Percentiles rank a stretch among this genome's conserved stretches.
Conservation (phyloP, 2,329 filamentous ascomycete species). For the Aspergillus fumigatus region DNA sequence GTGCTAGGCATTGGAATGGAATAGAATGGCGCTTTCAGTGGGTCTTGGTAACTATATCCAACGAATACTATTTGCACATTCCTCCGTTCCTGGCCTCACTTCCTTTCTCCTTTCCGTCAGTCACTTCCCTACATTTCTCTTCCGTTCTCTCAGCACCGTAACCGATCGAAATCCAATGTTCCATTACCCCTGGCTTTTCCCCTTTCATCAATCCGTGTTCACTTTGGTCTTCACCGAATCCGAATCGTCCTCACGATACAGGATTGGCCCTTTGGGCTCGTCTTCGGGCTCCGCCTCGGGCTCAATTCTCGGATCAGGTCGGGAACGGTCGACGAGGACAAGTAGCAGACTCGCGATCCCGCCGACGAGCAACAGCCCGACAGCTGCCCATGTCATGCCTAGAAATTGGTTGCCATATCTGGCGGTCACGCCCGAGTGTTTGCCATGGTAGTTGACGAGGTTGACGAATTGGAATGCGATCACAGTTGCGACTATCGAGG, state of each 20-base stretch:
- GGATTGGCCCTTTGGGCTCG: not conserved
- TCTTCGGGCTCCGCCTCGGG: constrained; percentile 1
- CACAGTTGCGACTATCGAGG: constrained; percentile 70
- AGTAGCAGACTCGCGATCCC: constrained; percentile 27
- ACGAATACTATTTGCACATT: not conserved
- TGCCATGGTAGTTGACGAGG: constrained; percentile 51
- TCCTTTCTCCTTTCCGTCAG: not conserved
- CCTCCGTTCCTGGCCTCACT: not conserved
- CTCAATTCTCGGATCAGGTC: constrained; percentile 3
- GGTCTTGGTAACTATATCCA: not conserved
- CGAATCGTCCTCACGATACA: constrained; percentile 1
- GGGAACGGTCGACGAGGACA: constrained; percentile 17
- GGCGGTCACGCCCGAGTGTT: constrained; percentile 47
- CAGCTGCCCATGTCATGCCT: constrained; percentile 56
- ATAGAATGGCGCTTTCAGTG: not conserved
- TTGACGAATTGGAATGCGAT: constrained; percentile 51
- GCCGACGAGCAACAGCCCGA: constrained; percentile 30
- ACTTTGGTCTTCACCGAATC: constrained; percentile 4
- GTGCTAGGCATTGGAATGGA: not conserved
- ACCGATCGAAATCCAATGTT: not conserved
- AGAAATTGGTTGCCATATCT: constrained; percentile 52
- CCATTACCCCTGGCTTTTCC: not conserved
- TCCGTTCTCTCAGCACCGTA: not conserved
- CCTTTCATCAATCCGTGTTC: not conserved
- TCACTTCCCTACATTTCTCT: not conserved